Evolutionary conservation across 2,329 filamentous ascomycete species (phyloP).

Genomic region (Trichoderma sp.): DNA sequence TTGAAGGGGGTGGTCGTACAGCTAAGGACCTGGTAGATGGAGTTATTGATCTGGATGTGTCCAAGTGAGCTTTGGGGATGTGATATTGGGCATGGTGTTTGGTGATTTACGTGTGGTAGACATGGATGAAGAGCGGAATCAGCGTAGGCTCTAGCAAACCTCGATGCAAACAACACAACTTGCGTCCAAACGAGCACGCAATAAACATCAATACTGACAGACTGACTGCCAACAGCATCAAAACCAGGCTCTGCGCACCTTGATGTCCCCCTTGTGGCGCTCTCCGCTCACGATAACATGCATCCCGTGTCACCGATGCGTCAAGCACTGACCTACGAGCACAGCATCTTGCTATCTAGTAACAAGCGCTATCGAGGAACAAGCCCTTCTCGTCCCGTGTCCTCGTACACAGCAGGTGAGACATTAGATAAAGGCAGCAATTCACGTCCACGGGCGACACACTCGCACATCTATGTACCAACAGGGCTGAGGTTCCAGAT

Average conservation of each 20-base stretch:
- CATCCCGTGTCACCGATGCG: background rate
- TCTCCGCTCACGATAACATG: background rate
- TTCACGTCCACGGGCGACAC: background rate
- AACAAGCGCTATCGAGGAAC: too few relatives aligned
- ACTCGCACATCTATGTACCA: background rate
- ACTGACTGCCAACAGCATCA: background rate
- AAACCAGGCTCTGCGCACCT: background rate
- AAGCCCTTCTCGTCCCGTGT: background rate
- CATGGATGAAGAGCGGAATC: too few relatives aligned
- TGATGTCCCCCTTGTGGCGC: background rate
- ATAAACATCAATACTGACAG: background rate
- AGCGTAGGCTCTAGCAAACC: too few relatives aligned
- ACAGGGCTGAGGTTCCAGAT: background rate
- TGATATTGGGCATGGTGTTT: too few relatives aligned
- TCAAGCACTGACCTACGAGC: background rate
- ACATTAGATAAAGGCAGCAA: background rate
- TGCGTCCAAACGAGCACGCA: too few relatives aligned
- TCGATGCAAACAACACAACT: too few relatives aligned
- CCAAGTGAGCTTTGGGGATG: too few relatives aligned
- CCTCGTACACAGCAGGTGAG: background rate
- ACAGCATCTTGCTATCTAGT: background rate
- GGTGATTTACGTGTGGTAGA: too few relatives aligned
- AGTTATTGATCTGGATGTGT: too few relatives aligned
- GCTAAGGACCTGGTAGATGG: background rate
- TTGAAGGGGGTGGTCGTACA: background rate